Conservation (phyloP, 352 stramenopile species). For the Pythium volutum region DNA sequence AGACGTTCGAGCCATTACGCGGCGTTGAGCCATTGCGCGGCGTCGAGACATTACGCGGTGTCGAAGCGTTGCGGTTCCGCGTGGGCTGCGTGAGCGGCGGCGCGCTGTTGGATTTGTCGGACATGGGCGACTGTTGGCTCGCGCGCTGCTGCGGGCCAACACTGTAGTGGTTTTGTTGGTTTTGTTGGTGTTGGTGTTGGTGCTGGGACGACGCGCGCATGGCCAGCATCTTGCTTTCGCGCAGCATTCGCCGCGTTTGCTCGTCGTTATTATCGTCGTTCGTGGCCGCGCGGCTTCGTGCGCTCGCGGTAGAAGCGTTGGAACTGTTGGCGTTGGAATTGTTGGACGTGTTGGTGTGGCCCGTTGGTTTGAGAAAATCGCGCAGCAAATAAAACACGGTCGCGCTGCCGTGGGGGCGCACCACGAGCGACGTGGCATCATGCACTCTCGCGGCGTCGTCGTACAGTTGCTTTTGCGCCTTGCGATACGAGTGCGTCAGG, state of each 20-base stretch:
- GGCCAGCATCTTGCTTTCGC: constrained; percentile 68
- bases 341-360: constrained; percentile 15
- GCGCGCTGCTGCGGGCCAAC: too few species aligned
- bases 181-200: neutral
- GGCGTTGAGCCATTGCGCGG: constrained; percentile 7
- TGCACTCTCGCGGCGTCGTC: constrained; percentile 26
- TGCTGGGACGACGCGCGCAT: constrained; percentile 36
- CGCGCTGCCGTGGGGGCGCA: constrained; percentile 46
- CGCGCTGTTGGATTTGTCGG: constrained; percentile 22
- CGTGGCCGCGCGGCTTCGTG: neutral
- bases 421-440: constrained; percentile 32
- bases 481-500: constrained; percentile 72
- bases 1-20: neutral
- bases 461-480: constrained; percentile 63
- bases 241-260: constrained; percentile 35
- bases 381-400: constrained; percentile 62
- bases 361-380: constrained; percentile 67
- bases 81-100: constrained; percentile 8
- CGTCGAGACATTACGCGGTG: neutral
- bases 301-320: neutral
- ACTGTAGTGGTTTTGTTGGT: too few species aligned
- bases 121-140: neutral
- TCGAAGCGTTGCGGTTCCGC: constrained; percentile 1
- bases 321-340: constrained; percentile 1
- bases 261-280: constrained; percentile 33